Conservation (phyloP, 2,329 filamentous ascomycete genomes). For the Exophiala aquamarina region DNA sequence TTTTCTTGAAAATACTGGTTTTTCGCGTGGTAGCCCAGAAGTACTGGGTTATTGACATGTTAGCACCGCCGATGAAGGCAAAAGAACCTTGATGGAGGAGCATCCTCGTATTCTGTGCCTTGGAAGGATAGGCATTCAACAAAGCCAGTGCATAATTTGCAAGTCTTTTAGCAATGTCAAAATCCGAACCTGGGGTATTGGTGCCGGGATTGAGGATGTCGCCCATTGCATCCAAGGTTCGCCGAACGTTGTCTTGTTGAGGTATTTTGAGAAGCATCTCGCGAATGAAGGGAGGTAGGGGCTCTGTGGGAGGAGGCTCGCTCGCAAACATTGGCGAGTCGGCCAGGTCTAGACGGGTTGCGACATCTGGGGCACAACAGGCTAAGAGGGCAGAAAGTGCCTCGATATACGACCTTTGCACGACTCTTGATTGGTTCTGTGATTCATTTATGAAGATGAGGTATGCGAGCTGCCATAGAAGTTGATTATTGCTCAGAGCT, state of each 20-base stretch:
- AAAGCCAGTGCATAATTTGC: slow-evolving; percentile 86
- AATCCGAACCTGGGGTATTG: slow-evolving; percentile 33
- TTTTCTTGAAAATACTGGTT: slow-evolving; percentile 58
- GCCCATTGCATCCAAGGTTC: slow-evolving; percentile 16
- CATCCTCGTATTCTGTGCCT: slow-evolving; percentile 89
- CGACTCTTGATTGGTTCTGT: slow-evolving; percentile 31
- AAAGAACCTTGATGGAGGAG: slow-evolving; percentile 78
- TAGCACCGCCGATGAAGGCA: slow-evolving; percentile 29
- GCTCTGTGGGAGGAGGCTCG: slow-evolving; percentile 30
- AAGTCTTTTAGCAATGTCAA: slow-evolving; percentile 67
- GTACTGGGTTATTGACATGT: slow-evolving; percentile 72
- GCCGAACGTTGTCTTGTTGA: slow-evolving; percentile 30
- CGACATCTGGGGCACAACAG: slow-evolving; percentile 56
- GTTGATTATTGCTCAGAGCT: slow-evolving; percentile 41
- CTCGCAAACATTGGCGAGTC: slow-evolving; percentile 27
- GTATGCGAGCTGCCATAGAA: slow-evolving; percentile 59
- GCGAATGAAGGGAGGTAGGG: slow-evolving; percentile 57
- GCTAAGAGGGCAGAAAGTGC: slow-evolving; percentile 58
- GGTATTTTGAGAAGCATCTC: slow-evolving; percentile 63
- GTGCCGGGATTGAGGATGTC: slow-evolving; percentile 27
- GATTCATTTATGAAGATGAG: slow-evolving; percentile 58
- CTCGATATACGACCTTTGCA: slow-evolving; percentile 54
- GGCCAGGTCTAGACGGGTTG: slow-evolving; percentile 46
- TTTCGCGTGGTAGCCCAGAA: slow-evolving; percentile 72
- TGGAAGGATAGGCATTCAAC: slow-evolving; percentile 77